Evolutionary conservation across 257 asterid species (phyloP).

Genomic region (Przewalskia tangutica): DNA sequence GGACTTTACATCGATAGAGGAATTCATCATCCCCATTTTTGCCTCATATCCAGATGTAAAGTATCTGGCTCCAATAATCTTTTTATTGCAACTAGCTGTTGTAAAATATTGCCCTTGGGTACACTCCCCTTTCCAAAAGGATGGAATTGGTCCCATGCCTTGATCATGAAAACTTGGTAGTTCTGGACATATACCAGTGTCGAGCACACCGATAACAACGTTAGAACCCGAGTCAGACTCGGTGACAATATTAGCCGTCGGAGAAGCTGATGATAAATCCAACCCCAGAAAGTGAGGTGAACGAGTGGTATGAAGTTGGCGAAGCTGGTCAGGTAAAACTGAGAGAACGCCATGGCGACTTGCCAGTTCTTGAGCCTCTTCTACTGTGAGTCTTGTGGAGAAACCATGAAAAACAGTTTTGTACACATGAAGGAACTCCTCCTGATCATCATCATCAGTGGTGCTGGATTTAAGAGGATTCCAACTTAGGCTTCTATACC

Average conservation of each 20-base stretch:
- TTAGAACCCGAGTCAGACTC: slow-evolving; percentile 69
- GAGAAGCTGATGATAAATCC: neutral
- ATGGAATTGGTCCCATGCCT: slow-evolving; percentile 55
- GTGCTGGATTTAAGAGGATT: slow-evolving; percentile 1
- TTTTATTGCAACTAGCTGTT: slow-evolving; percentile 42
- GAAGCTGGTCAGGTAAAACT: slow-evolving; percentile 58
- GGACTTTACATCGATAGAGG: slow-evolving; percentile 32
- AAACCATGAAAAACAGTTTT: slow-evolving; percentile 73
- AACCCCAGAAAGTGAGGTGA: slow-evolving; percentile 63
- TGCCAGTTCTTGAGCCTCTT: slow-evolving; percentile 37
- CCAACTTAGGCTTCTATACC: slow-evolving; percentile 49
- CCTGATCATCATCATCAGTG: neutral
- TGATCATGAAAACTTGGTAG: slow-evolving; percentile 57
- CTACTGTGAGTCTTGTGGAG: slow-evolving; percentile 43
- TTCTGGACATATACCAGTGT: slow-evolving; percentile 83
- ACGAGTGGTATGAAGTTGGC: slow-evolving; percentile 62
- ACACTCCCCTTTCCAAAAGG: slow-evolving; percentile 70
- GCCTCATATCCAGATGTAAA: slow-evolving; percentile 52
- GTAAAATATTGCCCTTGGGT: slow-evolving; percentile 42
- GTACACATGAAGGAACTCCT: slow-evolving; percentile 47
- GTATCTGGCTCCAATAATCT: slow-evolving; percentile 64
- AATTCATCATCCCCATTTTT: slow-evolving; percentile 16
- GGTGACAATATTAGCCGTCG: slow-evolving; percentile 25
- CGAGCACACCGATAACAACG: slow-evolving; percentile 58
- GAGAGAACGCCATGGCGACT: slow-evolving; percentile 36